phyloP scores from a whole-genome alignment of 208 protist species.

The Crithidia thermophila region DNA sequence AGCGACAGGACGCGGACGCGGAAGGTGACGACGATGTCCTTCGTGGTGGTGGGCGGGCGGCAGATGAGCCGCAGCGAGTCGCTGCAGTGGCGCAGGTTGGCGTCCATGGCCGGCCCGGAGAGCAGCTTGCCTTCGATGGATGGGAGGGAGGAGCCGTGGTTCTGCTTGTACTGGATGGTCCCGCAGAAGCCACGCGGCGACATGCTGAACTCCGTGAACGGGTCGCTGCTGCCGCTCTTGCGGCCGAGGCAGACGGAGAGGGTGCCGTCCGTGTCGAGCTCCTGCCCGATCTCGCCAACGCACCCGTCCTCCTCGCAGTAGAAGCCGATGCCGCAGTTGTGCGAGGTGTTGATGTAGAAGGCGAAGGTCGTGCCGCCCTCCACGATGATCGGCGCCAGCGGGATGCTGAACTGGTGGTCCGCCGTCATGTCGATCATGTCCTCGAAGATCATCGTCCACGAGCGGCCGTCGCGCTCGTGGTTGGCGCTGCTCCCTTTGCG shows the following conservation, averaged over 20 bases:
- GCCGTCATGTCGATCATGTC: slow-evolving; percentile 78
- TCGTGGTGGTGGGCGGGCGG: slow-evolving; percentile 23
- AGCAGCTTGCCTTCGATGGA: slow-evolving; percentile 51
- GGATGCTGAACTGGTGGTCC: slow-evolving; percentile 64
- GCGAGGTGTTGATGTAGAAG: slow-evolving; percentile 89
- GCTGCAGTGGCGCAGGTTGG: slow-evolving; percentile 31
- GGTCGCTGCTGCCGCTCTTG: slow-evolving; percentile 74
- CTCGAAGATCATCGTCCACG: slow-evolving; percentile 79
- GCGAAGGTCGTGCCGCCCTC: slow-evolving; percentile 73
- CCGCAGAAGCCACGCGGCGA: slow-evolving; percentile 84
- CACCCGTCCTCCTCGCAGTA: slow-evolving; percentile 87
- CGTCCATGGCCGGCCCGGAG: slow-evolving; percentile 6
- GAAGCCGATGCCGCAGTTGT: slow-evolving; percentile 89
- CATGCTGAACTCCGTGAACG: slow-evolving; percentile 70
- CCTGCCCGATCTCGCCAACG: slow-evolving; percentile 63
- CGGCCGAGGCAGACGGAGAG: slow-evolving; percentile 79
- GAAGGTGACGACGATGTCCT: slow-evolving; percentile 23
- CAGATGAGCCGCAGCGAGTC: slow-evolving; percentile 34
- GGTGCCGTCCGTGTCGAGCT: slow-evolving; percentile 82
- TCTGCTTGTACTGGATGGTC: slow-evolving; percentile 83
- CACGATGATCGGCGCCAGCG: slow-evolving; percentile 59
- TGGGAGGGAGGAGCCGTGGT: slow-evolving; percentile 53
- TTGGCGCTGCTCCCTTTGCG: slow-evolving; percentile 72
- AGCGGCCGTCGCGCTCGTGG: slow-evolving; percentile 55
- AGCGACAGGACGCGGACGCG: slow-evolving; percentile 27